These are phyloP conservation scores for Tuber magnatum DNA, from an alignment of 495 filamentous ascomycete genomes.

Conservation along the genomic window DNA sequence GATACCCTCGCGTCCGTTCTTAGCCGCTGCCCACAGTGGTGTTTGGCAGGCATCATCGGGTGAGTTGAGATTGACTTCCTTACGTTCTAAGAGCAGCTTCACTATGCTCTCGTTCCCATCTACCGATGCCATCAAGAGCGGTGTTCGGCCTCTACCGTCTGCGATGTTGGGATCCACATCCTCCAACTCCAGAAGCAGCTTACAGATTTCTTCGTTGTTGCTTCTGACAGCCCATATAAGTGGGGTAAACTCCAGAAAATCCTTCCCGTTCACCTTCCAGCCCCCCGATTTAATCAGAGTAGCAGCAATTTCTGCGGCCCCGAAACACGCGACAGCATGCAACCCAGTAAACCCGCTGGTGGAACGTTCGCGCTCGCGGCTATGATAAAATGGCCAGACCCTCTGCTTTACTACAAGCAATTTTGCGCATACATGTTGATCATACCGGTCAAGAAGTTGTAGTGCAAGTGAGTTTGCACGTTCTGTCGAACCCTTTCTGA, in stretches of 20 bases:
- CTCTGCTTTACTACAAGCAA: background rate
- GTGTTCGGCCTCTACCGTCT: slow-evolving; percentile 21
- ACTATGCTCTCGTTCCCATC: slow-evolving; percentile 41
- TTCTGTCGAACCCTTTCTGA: background rate
- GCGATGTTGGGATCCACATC: background rate
- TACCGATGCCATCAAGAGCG: slow-evolving; percentile 42
- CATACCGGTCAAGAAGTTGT: background rate
- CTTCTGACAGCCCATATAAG: background rate
- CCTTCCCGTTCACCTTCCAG: background rate
- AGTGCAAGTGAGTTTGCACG: background rate
- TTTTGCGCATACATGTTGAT: background rate
- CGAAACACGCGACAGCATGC: background rate
- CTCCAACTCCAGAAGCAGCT: background rate
- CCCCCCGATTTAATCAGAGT: background rate
- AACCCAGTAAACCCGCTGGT: background rate
- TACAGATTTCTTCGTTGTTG: background rate
- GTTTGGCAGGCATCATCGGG: slow-evolving; percentile 29
- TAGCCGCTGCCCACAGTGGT: slow-evolving; percentile 29
- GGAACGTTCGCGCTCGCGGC: fast-evolving
- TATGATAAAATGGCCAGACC: background rate
- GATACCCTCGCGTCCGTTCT: slow-evolving; percentile 23
- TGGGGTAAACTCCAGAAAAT: background rate
- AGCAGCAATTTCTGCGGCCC: background rate
- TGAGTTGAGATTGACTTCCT: slow-evolving; percentile 17
- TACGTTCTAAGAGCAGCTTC: slow-evolving; percentile 25